Percentiles rank a stretch among this genome's conserved stretches.
Conservation (phyloP, 169 alveolate species). For the Nephromyces sp. region DNA sequence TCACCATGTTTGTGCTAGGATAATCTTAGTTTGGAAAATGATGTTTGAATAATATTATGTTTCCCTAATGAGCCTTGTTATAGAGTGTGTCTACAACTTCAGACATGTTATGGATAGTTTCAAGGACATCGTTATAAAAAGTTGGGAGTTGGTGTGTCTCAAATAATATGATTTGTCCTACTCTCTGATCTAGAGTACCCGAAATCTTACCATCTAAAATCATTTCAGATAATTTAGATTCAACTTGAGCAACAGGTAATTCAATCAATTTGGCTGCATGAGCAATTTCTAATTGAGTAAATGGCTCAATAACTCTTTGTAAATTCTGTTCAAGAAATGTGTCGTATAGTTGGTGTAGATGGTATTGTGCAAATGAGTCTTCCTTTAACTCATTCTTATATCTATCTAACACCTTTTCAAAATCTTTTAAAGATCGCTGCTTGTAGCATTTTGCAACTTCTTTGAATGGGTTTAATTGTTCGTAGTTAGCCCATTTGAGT, state of each 20-base stretch:
- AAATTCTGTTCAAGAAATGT: conserved; percentile 70
- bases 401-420: not conserved
- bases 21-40: too few relatives aligned
- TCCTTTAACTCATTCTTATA: conserved; percentile 4
- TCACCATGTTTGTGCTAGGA: too few relatives aligned
- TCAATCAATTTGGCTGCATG: conserved; percentile 67
- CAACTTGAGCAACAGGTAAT: conserved; percentile 57
- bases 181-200: conserved; percentile 90
- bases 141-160: conserved; percentile 13
- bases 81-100: conserved; percentile 40
- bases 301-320: conserved; percentile 65
- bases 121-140: conserved; percentile 10
- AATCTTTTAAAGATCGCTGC: conserved; percentile 14
- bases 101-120: conserved; percentile 28
- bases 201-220: conserved; percentile 81
- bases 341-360: conserved; percentile 59
- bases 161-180: conserved; percentile 56
- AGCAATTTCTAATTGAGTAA: conserved; percentile 64
- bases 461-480: conserved; percentile 15
- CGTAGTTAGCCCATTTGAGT: conserved; percentile 43
- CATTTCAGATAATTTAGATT: conserved; percentile 70
- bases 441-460: conserved; percentile 14
- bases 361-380: conserved; percentile 56
- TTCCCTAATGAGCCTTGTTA: conserved; percentile 42
- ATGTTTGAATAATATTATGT: too few relatives aligned